A percentile compares a stretch with the other conserved stretches of the same genome.
Evolutionary conservation across 768 basidiomycete genomes (phyloP).

Genomic region (Roridomyces roridus): DNA sequence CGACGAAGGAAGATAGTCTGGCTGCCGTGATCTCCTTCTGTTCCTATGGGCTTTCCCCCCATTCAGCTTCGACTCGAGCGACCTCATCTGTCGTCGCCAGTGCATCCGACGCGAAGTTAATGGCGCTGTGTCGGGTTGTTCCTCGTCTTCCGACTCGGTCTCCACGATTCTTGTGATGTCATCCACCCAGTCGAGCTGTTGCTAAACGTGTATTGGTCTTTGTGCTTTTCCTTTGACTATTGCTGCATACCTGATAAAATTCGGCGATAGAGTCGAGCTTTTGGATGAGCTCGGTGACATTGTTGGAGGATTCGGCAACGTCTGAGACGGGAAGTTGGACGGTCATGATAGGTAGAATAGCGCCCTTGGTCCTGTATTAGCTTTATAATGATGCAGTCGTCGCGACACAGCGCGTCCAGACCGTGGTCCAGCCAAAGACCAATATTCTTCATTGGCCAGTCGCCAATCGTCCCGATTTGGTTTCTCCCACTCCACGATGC

Average conservation of each 20-base stretch:
- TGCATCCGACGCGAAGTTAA: conserved; percentile 6
- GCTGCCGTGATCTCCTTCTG: not conserved
- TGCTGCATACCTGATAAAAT: too few species aligned
- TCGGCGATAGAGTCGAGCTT: conserved; percentile 18
- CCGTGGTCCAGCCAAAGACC: conserved; percentile 8
- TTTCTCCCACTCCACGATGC: too few species aligned
- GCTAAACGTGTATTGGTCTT: too few species aligned
- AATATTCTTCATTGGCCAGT: too few species aligned
- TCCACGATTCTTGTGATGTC: conserved; percentile 1
- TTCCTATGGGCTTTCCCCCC: conserved; percentile 6
- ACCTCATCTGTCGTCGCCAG: conserved; percentile 23
- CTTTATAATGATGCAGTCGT: too few species aligned
- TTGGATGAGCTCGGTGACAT: conserved; percentile 12
- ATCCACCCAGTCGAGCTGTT: conserved; percentile 22
- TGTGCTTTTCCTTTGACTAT: too few species aligned
- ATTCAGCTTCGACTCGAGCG: conserved; percentile 19
- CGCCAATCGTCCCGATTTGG: too few species aligned
- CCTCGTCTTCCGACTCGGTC: conserved; percentile 17
- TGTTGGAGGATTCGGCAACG: not conserved
- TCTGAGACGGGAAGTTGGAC: not conserved
- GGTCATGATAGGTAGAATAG: not conserved
- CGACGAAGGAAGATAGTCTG: not conserved
- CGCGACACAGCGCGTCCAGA: conserved; percentile 8
- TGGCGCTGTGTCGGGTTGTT: conserved; percentile 4
- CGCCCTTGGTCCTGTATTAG: too few species aligned